Base-by-base conservation (phyloP, 805 yeast genomes). In the Nakazawaea pomicola region DNA sequence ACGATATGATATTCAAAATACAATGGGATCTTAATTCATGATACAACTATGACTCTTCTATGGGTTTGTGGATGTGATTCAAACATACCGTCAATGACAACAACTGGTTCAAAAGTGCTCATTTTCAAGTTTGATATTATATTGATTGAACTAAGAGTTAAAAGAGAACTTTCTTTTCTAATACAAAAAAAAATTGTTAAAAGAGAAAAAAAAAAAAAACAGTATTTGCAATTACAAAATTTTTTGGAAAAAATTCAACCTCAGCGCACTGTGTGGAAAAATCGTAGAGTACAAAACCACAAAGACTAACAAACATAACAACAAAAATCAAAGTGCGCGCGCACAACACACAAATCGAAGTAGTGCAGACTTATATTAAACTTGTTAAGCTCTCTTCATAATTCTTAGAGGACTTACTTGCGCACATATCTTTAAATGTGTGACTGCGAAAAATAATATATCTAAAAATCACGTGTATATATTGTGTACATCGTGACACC, bases 21-120 rank as follows among this genome's bases (percentile, higher is more conserved):
- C 17, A 29, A 24, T 4, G 28, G 6, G n/a, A 24, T 24, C n/a
- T 11, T 4, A n/a, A 24, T 24, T 3, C 16, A 28, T 28, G 16
- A 16, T 19, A 36, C 18, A 28, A 15, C 7, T 24, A n/a, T n/a
- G 9, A 14, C 7, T 28, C 7, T 8, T 23, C 25, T 23, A 23
- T 23, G 7, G 10, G 14, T 28, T n/a, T 30, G 20, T 3, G 6
- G 15, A 6, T 30, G 21, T 11, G 3, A 10, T 10, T n/a, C 9
- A 9, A 36, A 75, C 80, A 63, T 78, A 76, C 95, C 96, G 80
- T 89, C 96, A 80, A 89, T 83, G 74, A 90, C 96, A 78, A 87
- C 87, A 77, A 85, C 95, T 76, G 95, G 91, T 80, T 89, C 95
- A 72, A 82, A 88, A 70, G 87, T 78, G 73, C 85, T 80, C 89